phyloP scores from a whole-genome alignment of 257 asterid species.

The Fraxinus anomala region DNA sequence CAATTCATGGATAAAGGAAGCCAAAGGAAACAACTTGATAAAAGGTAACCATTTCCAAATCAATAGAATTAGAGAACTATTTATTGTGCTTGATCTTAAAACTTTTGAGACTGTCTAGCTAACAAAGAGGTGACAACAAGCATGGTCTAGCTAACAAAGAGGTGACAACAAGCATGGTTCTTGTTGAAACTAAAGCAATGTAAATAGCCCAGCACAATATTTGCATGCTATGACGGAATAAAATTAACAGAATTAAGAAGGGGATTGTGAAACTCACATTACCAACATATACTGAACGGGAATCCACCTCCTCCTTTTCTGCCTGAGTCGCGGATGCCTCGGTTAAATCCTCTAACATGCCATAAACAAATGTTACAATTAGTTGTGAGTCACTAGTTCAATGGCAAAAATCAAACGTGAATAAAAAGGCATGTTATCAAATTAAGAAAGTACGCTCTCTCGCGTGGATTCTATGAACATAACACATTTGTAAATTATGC shows the following conservation, averaged over 20 bases:
- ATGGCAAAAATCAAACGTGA: background rate
- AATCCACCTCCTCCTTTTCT: slow-evolving; percentile 89
- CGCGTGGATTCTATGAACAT: background rate
- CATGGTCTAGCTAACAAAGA: background rate
- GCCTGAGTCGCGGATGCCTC: slow-evolving; percentile 62
- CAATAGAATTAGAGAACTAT: background rate
- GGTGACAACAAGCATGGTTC: background rate
- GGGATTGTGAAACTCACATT: slow-evolving; percentile 63
- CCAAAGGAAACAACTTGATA: background rate
- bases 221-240: background rate
- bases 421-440: background rate
- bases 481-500: background rate
- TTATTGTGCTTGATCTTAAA: background rate
- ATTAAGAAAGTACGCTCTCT: background rate
- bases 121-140: too few relatives aligned
- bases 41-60: background rate
- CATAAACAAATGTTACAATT: background rate
- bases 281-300: slow-evolving; percentile 87
- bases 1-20: background rate
- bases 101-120: background rate
- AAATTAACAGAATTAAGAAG: slow-evolving; percentile 17
- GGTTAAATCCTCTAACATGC: slow-evolving; percentile 51
- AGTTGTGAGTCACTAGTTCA: slow-evolving; percentile 26
- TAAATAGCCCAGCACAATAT: slow-evolving; percentile 3
- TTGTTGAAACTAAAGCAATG: background rate